Percentiles rank a stretch among this genome's conserved stretches.
Evolutionary conservation across 2,329 filamentous ascomycete genomes (phyloP).

Genomic region (Dryadomyces quercivorus): DNA sequence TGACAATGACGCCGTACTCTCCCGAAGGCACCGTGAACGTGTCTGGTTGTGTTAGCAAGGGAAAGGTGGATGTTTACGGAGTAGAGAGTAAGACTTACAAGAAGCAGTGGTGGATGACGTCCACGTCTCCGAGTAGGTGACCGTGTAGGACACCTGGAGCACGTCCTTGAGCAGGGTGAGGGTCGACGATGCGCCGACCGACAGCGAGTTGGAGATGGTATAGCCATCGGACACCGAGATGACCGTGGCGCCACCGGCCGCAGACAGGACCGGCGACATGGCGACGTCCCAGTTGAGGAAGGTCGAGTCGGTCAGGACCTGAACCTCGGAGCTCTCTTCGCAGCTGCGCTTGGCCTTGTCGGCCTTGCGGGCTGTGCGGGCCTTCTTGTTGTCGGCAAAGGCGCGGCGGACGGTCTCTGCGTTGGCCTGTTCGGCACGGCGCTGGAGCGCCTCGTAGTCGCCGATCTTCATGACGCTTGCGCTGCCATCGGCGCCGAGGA

Average conservation of each 20-base stretch:
- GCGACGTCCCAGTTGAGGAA: slow-evolving; percentile 3
- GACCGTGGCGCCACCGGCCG: neutral
- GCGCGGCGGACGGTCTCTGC: neutral
- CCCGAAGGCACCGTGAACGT: neutral
- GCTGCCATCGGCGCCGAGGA: neutral
- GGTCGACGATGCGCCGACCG: neutral
- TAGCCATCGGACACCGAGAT: neutral
- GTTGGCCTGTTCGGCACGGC: neutral
- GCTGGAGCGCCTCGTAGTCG: neutral
- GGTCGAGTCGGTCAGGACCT: neutral
- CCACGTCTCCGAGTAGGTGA: neutral
- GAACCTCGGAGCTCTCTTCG: neutral
- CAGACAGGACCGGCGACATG: neutral
- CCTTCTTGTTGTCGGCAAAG: neutral
- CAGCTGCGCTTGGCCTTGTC: neutral
- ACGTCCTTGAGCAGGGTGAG: neutral
- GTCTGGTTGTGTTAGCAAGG: neutral
- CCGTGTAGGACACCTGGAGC: neutral
- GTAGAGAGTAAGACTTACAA: neutral
- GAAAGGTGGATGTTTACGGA: neutral
- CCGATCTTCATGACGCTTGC: neutral
- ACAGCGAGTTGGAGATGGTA: neutral
- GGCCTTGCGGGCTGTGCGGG: neutral
- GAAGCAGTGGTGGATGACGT: neutral
- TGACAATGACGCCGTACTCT: slow-evolving; percentile 1